These are phyloP conservation scores for Epichloe festucae DNA, from an alignment of 2,329 filamentous ascomycete genomes.

Conservation along the genomic window DNA sequence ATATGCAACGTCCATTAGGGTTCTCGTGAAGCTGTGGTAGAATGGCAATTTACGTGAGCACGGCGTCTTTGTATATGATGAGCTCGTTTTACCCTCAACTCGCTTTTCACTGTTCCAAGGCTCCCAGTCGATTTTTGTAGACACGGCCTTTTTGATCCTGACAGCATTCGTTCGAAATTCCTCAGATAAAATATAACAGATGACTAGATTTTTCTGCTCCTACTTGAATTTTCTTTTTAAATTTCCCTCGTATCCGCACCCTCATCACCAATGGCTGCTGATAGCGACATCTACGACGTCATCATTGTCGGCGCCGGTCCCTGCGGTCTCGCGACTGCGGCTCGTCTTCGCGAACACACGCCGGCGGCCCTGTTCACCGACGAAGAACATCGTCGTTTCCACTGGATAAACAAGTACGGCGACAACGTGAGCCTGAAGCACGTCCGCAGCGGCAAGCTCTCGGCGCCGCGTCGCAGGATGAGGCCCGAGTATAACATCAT, in stretches of 20 bases:
- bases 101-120: too few relatives aligned
- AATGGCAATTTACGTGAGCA: too few relatives aligned
- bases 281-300: slow-evolving; percentile 43
- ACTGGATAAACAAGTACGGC: slow-evolving; percentile 59
- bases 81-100: too few relatives aligned
- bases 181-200: too few relatives aligned
- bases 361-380: slow-evolving; percentile 74
- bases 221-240: too few relatives aligned
- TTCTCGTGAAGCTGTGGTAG: background rate
- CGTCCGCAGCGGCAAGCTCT: slow-evolving; percentile 21
- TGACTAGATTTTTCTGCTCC: too few relatives aligned
- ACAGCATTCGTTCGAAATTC: too few relatives aligned
- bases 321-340: slow-evolving; percentile 60
- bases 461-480: background rate
- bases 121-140: too few relatives aligned
- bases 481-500: slow-evolving; percentile 32
- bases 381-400: slow-evolving; percentile 69
- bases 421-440: slow-evolving; percentile 44
- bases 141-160: too few relatives aligned
- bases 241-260: background rate
- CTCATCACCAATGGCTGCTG: background rate
- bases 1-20: background rate
- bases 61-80: too few relatives aligned
- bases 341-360: slow-evolving; percentile 56
- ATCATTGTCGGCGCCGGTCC: slow-evolving; percentile 64